Conservation (phyloP, 2,329 filamentous ascomycete species). For the Aaosphaeria arxii region DNA sequence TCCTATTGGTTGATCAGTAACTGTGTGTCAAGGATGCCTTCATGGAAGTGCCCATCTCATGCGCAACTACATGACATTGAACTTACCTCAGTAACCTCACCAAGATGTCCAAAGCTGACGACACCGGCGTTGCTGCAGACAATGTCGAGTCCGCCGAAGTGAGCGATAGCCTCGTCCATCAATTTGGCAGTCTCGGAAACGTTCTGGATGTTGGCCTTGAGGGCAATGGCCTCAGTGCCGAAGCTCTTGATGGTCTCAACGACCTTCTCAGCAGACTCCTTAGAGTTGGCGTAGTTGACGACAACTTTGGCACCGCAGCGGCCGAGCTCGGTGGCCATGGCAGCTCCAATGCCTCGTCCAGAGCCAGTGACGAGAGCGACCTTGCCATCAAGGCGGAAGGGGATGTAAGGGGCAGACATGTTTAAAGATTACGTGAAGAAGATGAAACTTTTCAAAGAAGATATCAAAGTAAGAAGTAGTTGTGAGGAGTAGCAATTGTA, state of each 20-base stretch:
- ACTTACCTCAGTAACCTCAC: conserved; percentile 54
- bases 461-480: too few relatives aligned
- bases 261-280: conserved; percentile 20
- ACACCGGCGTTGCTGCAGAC: not conserved
- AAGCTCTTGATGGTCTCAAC: conserved; percentile 17
- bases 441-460: too few relatives aligned
- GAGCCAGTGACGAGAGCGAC: conserved; percentile 45
- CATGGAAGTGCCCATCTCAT: too few relatives aligned
- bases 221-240: conserved; percentile 19
- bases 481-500: too few relatives aligned
- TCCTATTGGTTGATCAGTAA: conserved; percentile 4
- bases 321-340: conserved; percentile 43
- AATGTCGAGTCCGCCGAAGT: not conserved
- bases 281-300: conserved; percentile 32
- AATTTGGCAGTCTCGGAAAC: conserved; percentile 27
- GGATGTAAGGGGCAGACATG: not conserved
- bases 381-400: conserved; percentile 24
- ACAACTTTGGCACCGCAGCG: conserved; percentile 38
- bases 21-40: too few relatives aligned
- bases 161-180: not conserved
- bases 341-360: conserved; percentile 46
- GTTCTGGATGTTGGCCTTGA: conserved; percentile 32
- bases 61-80: not conserved
- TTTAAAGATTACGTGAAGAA: not conserved
- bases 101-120: conserved; percentile 42